Evolutionary conservation across 345 rosid species (phyloP), one percentile per base, ranked within the genome.

Genomic region (Triadica sebifera): DNA sequence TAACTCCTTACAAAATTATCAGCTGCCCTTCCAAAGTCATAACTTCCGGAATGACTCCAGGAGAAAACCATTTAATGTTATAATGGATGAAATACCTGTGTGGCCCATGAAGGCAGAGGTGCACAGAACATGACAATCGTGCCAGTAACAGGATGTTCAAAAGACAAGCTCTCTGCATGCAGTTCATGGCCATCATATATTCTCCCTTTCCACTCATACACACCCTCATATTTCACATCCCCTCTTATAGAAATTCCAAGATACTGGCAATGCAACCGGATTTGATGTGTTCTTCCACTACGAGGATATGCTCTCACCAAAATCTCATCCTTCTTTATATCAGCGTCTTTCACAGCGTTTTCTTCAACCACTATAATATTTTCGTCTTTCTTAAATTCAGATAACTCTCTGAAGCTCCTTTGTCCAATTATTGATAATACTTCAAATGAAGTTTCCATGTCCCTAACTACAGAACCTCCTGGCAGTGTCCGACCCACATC

Each of bases 261-360:
- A 83, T 85, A 89, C 77, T 91, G 99, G 74, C 94, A 91, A 77
- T 92, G 99, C 85, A 95, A 79, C 38, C 94, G 93, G 55, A 93
- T 90, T 84, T 93, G 98, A 87, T 95, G 99, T 0, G 98, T 95
- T 75, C 92, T 88, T 66, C 98, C 98, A 81, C 91, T 94, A 77
- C 56, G 72, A 45, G 98, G 98, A 67, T 82, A 85, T 20, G 92
- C 98, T 65, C 94, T 89, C 7, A 88, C 90, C 79, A 94, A 81
- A 77, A 92, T 81, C 82, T 87, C 91, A 46, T 80, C 87, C 69
- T 77, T 81, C 57, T 58, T 74, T 15, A 62, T 81, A 64, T 52
- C 81, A 65, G 51, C 74, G 60, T 74, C 75, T 34, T 43, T 17
- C 62, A 56, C 79, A 43, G 85, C 81, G 77, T 85, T 84, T 29